Evolutionary conservation across 768 basidiomycete genomes (phyloP), one percentile per base, ranked within the genome.

Genomic region (Suillus subluteus): DNA sequence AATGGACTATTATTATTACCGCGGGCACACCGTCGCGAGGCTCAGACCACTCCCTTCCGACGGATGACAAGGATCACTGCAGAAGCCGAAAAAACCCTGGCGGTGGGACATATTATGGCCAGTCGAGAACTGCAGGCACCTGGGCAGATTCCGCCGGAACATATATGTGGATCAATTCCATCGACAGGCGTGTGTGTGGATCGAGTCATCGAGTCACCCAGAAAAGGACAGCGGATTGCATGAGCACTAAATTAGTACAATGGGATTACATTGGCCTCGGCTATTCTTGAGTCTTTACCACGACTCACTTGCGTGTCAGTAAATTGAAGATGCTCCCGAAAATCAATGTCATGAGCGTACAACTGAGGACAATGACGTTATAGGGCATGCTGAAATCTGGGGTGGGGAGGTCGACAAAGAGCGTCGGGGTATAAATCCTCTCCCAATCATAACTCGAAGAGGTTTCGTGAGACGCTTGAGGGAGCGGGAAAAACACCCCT

Each of bases 371-470:
- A 78, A 99, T 98, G 58, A 99, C 96, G 79, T 99, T 99, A 81
- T 99, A 99, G 1, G 98, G 98, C 97, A 99, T 99, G 77, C 93
- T 96, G 76, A 99, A 99, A 77, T 99, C 98, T 0, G 97, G 97
- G 91, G 23, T 0, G 97, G 96, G 91, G n/a, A 98, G 86, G 76
- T 96, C 94, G 55, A 96, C 87, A 46, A 99, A 87, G 30, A 97
- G 83, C 9, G 90, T 85, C 0, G 87, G 83, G 2, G 94, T 95
- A 76, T 97, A 97, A 55, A 98, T 84, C 56, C 90, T 72, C 62
- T 30, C 69, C 55, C 58, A 68, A 68, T 12, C 63, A 48, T 30
- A 63, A 65, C 6, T 56, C 46, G 40, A 44, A 40, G 40, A 58
- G 23, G 9, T 52, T n/a, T 64, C 65, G 7, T 50, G 44, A 13